Conservation (phyloP, 768 basidiomycete species). For the Lactarius pseudohatsudake region DNA sequence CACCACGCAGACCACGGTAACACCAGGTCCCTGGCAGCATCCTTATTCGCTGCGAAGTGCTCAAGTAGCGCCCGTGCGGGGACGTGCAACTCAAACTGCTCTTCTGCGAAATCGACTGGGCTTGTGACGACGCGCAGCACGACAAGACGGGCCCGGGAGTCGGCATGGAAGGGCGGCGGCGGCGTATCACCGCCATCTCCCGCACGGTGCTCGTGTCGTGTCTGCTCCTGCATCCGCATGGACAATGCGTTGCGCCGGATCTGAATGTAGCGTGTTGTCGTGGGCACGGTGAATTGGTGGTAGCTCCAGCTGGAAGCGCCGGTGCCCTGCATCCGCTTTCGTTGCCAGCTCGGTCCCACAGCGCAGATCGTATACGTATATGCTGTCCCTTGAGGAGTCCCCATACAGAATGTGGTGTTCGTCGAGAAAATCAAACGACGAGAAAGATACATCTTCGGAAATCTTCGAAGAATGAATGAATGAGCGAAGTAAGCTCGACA, state of each 20-base stretch:
- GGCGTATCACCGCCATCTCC: not conserved
- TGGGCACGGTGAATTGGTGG: conserved; percentile 9
- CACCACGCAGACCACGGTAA: conserved; percentile 17
- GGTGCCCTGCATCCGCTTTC: not conserved
- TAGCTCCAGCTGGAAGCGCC: conserved; percentile 13
- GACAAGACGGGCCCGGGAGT: conserved; percentile 17
- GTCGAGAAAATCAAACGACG: conserved; percentile 23
- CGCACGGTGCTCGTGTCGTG: not conserved
- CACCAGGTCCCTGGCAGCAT: not conserved
- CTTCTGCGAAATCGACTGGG: conserved; percentile 13
- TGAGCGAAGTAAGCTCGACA: not conserved
- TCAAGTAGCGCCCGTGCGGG: conserved; percentile 12
- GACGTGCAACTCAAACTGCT: conserved; percentile 21
- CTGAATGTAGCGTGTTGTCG: conserved; percentile 16
- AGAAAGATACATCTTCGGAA: conserved; percentile 1
- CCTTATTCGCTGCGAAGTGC: not conserved
- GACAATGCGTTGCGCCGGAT: conserved; percentile 19
- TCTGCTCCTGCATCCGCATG: not conserved
- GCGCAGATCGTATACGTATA: conserved; percentile 22
- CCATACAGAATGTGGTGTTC: conserved; percentile 20
- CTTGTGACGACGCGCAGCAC: conserved; percentile 15
- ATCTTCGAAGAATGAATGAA: not conserved
- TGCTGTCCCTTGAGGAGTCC: conserved; percentile 4
- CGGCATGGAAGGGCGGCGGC: conserved; percentile 10
- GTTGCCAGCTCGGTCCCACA: not conserved